Percentiles rank a stretch among this genome's conserved stretches.
Conservation (phyloP, 305 asterid species). For the Solanum hybrid region DNA sequence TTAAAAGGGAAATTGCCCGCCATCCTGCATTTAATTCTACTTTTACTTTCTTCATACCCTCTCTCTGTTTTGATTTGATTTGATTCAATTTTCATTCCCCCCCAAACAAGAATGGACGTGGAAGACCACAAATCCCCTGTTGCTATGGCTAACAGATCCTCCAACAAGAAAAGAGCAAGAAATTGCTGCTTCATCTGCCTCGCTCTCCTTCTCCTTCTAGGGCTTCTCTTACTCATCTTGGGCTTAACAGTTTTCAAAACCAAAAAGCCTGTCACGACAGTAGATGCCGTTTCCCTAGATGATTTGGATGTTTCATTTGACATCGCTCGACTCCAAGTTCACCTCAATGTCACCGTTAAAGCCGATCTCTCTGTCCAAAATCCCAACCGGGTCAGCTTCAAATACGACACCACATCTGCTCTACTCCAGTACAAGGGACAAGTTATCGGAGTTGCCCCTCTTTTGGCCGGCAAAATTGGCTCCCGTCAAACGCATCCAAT, state of each 20-base stretch:
- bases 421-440: slow-evolving; percentile 46
- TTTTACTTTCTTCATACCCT: background rate
- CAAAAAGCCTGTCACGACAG: slow-evolving; percentile 43
- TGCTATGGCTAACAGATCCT: background rate
- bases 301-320: slow-evolving; percentile 40
- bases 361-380: slow-evolving; percentile 36
- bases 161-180: slow-evolving; percentile 9
- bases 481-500: slow-evolving; percentile 33
- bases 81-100: background rate
- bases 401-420: slow-evolving; percentile 41
- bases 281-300: slow-evolving; percentile 38
- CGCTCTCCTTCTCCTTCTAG: slow-evolving; percentile 25
- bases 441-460: slow-evolving; percentile 60
- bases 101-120: background rate
- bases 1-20: background rate
- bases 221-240: slow-evolving; percentile 43
- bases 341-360: slow-evolving; percentile 49
- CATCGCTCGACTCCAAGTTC: slow-evolving; percentile 22
- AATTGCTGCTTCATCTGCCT: slow-evolving; percentile 27
- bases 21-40: background rate
- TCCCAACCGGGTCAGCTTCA: slow-evolving; percentile 75
- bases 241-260: slow-evolving; percentile 81
- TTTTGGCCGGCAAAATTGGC: slow-evolving; percentile 46
- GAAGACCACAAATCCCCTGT: background rate
- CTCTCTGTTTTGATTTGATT: background rate